Conservation (phyloP, 345 rosid species). For the Populus pruinosa region DNA sequence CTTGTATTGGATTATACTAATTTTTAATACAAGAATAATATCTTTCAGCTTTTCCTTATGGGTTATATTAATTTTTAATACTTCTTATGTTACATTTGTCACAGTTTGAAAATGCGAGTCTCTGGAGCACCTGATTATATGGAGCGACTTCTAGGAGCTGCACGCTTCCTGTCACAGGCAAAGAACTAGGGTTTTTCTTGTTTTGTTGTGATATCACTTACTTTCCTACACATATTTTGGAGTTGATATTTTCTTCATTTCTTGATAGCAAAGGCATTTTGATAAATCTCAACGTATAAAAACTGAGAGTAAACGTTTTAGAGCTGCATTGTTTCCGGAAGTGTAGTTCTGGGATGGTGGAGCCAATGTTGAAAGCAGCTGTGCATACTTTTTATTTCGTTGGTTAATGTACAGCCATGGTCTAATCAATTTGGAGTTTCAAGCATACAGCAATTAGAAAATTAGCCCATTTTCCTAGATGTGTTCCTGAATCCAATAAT, state of each 20-base stretch:
- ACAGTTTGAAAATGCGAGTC: slow-evolving; percentile 59
- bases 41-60: background rate
- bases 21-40: background rate
- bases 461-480: background rate
- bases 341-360: slow-evolving; percentile 52
- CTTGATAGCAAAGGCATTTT: background rate
- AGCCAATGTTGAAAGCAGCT: slow-evolving; percentile 73
- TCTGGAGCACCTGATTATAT: slow-evolving; percentile 57
- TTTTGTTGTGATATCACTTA: background rate
- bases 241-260: background rate
- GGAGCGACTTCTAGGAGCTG: slow-evolving; percentile 71
- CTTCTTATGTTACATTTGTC: background rate
- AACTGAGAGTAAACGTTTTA: too few relatives aligned
- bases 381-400: too few relatives aligned
- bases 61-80: background rate
- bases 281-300: background rate
- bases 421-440: background rate
- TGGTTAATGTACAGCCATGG: slow-evolving; percentile 25
- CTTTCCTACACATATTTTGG: background rate
- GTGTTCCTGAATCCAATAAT: background rate
- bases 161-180: slow-evolving; percentile 81
- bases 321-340: too few relatives aligned
- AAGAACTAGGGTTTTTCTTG: background rate
- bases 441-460: background rate
- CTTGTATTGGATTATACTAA: background rate